Percentiles rank a stretch among this genome's conserved stretches.
Evolutionary conservation across 2,329 filamentous ascomycete species (phyloP).

Genomic region (Knufia petricola): DNA sequence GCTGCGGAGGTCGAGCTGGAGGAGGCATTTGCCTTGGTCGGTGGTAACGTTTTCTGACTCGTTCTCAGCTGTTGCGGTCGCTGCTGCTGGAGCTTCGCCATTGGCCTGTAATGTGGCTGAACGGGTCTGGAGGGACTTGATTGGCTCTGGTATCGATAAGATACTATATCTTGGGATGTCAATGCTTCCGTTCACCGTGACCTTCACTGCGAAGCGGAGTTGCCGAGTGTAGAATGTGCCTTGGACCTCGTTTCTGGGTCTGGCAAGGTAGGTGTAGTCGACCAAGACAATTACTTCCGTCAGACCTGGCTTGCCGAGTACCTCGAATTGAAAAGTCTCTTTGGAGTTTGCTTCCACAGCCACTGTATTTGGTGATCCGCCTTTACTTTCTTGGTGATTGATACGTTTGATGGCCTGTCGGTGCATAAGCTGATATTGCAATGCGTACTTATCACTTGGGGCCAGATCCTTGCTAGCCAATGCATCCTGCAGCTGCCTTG

Average conservation of each 20-base stretch:
- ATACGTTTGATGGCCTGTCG: slow-evolving; percentile 47
- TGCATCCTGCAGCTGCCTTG: slow-evolving; percentile 63
- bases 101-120: not conserved
- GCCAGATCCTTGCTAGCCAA: slow-evolving; percentile 67
- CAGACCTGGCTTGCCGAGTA: slow-evolving; percentile 76
- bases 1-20: slow-evolving; percentile 78
- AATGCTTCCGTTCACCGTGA: slow-evolving; percentile 87
- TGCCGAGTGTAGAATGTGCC: slow-evolving; percentile 77
- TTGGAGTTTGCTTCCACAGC: slow-evolving; percentile 47
- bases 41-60: not conserved
- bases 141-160: slow-evolving; percentile 48
- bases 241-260: slow-evolving; percentile 55
- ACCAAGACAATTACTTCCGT: slow-evolving; percentile 71
- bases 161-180: slow-evolving; percentile 74
- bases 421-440: slow-evolving; percentile 68
- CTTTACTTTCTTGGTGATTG: slow-evolving; percentile 24
- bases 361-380: slow-evolving; percentile 26
- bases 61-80: not conserved
- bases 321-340: slow-evolving; percentile 68
- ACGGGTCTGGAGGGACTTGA: too few species aligned
- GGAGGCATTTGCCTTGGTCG: slow-evolving; percentile 44
- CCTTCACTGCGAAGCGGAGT: slow-evolving; percentile 66
- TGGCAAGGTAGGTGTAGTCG: slow-evolving; percentile 75
- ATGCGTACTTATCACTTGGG: slow-evolving; percentile 71
- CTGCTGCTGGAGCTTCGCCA: not conserved